Base-by-base conservation (phyloP, 306 rosid species). In the Pterocarpus macrocarpus region DNA sequence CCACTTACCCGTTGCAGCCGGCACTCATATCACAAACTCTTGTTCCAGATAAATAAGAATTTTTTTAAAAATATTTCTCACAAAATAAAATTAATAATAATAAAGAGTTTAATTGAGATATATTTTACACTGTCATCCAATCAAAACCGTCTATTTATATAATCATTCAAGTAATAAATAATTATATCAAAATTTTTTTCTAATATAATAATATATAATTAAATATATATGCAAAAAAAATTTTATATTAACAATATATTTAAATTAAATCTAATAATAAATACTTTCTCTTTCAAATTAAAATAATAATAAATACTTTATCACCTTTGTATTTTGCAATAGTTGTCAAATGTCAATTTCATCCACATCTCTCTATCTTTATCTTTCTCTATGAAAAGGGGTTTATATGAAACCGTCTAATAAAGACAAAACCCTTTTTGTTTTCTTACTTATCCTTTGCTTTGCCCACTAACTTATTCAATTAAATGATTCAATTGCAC, bases 401-500 rank as follows among this genome's bases (percentile, higher is more conserved):
- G 57, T 39, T 69, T 49, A 39, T 50, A 61, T 15, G 15, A 62
- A 13, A 64, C 41, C 36, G 35, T 14, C 39, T 39, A 47, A 75
- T 82, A 71, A 57, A 82, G 69, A 66, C 85, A 64, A 70, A 30
- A 66, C 75, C 72, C 36, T 8, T 38, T 8, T 80, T 71, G 5
- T 32, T 3, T 56, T 52, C 44, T 66, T 66, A 50, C 58, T 69
- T 14, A 77, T 71, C 81, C 57, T 47, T 83, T 80, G 59, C 83
- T 83, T 83, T 17, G 8, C 11, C 69, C 68, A 28, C 53, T 39
- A 41, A 78, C 47, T 28, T 34, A 36, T 67, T 79, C 55, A 33
- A 30, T 35, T 52, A 38, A 69, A 76, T 63, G 68, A 84, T 78
- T 74, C 88, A 74, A 13, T 77, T 49, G 32, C 56, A 80, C 81